Base-by-base conservation (phyloP, 2,329 filamentous ascomycete genomes). In the Achaetomium macrosporum region DNA sequence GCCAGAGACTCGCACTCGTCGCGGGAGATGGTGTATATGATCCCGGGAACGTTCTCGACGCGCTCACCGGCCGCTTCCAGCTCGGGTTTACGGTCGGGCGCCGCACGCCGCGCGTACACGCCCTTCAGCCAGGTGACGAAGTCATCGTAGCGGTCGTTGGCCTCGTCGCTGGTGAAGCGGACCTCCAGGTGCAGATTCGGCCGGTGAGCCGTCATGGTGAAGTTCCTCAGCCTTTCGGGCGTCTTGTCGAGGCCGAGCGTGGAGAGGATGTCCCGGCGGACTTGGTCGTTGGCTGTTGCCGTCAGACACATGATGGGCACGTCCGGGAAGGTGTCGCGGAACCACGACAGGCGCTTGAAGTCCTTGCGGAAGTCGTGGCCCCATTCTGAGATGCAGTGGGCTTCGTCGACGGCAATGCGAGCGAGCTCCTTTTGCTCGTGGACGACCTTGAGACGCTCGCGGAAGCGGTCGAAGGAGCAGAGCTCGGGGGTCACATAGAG, bases 371-470 rank as follows among this genome's bases (percentile, higher is more conserved):
- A 97, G 68, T 97, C 92, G 67, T 97, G 91, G 1, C 92, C 92
- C 92, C 92, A 96, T 83, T 96, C 91, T 20, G 89, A 95, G 61
- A 97, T 95, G 68, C 92, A 97, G 68, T 97, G 92, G 2, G 92
- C 92, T 71, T 97, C 92, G 65, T 97, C 92, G 53, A 97, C 84
- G 44, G 88, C 92, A 58, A 97, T 82, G 13, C 92, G 83, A 10
- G 87, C 85, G n/a, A 97, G 79, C 69, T 96, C 89, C 53, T 81
- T 81, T 67, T 96, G 90, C 54, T 82, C 74, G 65, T 96, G 75
- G 13, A 96, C 85, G 5, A 87, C 73, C 55, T 80, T 78, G 9
- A 96, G 73, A 45, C 84, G 81, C 55, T 83, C 80, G 37, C 91
- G 86, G 68, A 97, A 96, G 53, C 78, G 77, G 56, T 90, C 81